Percentiles rank a stretch among this genome's conserved stretches.
These are phyloP conservation scores for Lithospermum erythrorhizon DNA, from an alignment of 257 asterid species.

Conservation along the genomic window DNA sequence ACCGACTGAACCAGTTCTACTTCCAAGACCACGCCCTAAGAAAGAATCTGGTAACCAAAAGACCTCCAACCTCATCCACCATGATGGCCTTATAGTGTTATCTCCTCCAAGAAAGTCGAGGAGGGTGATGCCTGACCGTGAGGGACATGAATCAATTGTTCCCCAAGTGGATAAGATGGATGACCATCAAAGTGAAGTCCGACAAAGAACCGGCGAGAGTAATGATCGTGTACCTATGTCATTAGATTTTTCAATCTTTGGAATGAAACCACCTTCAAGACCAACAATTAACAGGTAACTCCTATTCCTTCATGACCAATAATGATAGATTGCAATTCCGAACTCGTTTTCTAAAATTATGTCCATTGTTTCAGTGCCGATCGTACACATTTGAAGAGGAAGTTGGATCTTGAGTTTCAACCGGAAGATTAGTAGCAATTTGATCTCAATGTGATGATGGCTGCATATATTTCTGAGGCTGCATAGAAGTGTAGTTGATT, in stretches of 20 bases:
- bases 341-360: not conserved
- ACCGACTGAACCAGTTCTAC: slow-evolving; percentile 84
- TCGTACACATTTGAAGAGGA: slow-evolving; percentile 88
- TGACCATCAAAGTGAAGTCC: slow-evolving; percentile 46
- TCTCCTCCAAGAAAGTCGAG: slow-evolving; percentile 96
- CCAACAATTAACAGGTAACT: slow-evolving; percentile 90
- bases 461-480: not conserved
- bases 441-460: not conserved
- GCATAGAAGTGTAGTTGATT: not conserved
- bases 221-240: slow-evolving; percentile 79
- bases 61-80: slow-evolving; percentile 48
- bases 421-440: slow-evolving; percentile 53
- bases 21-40: slow-evolving; percentile 86
- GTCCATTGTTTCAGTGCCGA: slow-evolving; percentile 58
- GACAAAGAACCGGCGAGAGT: slow-evolving; percentile 56
- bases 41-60: slow-evolving; percentile 46
- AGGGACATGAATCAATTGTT: slow-evolving; percentile 52
- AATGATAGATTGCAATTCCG: not conserved
- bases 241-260: slow-evolving; percentile 83
- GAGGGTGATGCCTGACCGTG: slow-evolving; percentile 92
- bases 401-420: slow-evolving; percentile 86
- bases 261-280: slow-evolving; percentile 64
- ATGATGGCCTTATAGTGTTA: slow-evolving; percentile 66
- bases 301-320: not conserved
- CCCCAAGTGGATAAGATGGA: slow-evolving; percentile 43